Percentiles rank a stretch among this genome's conserved stretches.
Conservation (phyloP, 805 yeast species). For the Metschnikowia orientalis region DNA sequence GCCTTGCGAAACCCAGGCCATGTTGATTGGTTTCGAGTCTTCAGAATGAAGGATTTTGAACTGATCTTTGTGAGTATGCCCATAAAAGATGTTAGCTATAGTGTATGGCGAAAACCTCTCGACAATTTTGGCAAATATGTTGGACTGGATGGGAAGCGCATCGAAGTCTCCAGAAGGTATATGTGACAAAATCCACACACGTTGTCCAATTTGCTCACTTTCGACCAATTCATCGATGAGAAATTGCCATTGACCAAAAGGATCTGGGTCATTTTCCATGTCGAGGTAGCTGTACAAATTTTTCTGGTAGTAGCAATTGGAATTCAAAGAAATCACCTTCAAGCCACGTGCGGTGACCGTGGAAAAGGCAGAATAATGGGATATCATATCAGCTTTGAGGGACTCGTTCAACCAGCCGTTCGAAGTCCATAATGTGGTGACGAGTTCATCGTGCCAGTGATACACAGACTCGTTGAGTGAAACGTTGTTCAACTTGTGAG, state of each 20-base stretch:
- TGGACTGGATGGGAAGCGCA: constrained; percentile 58
- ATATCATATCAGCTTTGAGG: constrained; percentile 24
- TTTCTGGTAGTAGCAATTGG: constrained; percentile 63
- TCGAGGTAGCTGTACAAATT: constrained; percentile 52
- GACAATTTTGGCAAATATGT: constrained; percentile 51
- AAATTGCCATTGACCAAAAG: constrained; percentile 60
- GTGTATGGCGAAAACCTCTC: constrained; percentile 66
- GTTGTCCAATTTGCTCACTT: constrained; percentile 51
- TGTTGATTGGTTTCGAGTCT: constrained; percentile 43
- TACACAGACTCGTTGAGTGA: constrained; percentile 20
- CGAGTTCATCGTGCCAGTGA: constrained; percentile 37
- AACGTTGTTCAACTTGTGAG: constrained; percentile 21
- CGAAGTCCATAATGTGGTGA: constrained; percentile 34
- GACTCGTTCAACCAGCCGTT: constrained; percentile 34
- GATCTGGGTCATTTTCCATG: constrained; percentile 51
- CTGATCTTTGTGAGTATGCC: constrained; percentile 69
- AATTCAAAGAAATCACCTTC: constrained; percentile 41
- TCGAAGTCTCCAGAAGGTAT: constrained; percentile 55
- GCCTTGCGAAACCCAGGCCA: constrained; percentile 65
- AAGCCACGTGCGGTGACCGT: constrained; percentile 50
- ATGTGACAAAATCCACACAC: constrained; percentile 74
- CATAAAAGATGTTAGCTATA: constrained; percentile 65
- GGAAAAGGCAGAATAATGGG: constrained; percentile 61
- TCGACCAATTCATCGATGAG: constrained; percentile 58
- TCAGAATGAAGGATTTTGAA: constrained; percentile 52